Base-by-base conservation (phyloP, 805 yeast species). In the Tetrapisispora nanseiensis region DNA sequence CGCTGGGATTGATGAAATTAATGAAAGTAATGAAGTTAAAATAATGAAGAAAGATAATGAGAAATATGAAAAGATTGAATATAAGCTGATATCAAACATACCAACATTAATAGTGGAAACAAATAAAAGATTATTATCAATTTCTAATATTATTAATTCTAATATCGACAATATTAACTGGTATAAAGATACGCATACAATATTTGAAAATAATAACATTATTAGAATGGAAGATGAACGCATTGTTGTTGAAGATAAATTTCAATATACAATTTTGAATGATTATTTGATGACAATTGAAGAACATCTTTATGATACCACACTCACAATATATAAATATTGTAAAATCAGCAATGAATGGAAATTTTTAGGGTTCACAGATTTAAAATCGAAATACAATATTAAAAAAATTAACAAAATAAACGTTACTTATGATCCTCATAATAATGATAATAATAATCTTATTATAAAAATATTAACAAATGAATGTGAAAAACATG, bases 251-350 rank as follows among this genome's bases (percentile, higher is more conserved):
- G 15, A 19, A 6, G 6, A 15, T 10, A 32, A 40, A 18, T 18
- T 34, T 10, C 27, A 40, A 34, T 40, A 23, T n/a, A 16, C 23
- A 19, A 41, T 32, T 7, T 20, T 13, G 15, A 37, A 23, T 18
- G 34, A 33, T 12, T 47, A 44, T 22, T 22, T 48, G n/a, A 38
- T 43, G 22, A 44, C 45, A 12, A 37, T 40, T 21, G 50, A 51
- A 34, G 46, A 47, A 31, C 51, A 53, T 31, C 44, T 53, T 16
- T 53, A 53, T 42, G 52, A 49, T 9, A 53, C 55, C 21, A 43
- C 43, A 16, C 42, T 53, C 31, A 48, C 51, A 12, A 39, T 49
- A 20, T 53, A 47, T 37, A 46, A 42, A 22, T 35, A 46, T 37
- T 36, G 41, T 16, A 23, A 35, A 16, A 42, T 40, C 15, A 37